These are phyloP conservation scores for Lactifluus hygrophoroides DNA, from an alignment of 768 basidiomycete genomes.

Conservation along the genomic window DNA sequence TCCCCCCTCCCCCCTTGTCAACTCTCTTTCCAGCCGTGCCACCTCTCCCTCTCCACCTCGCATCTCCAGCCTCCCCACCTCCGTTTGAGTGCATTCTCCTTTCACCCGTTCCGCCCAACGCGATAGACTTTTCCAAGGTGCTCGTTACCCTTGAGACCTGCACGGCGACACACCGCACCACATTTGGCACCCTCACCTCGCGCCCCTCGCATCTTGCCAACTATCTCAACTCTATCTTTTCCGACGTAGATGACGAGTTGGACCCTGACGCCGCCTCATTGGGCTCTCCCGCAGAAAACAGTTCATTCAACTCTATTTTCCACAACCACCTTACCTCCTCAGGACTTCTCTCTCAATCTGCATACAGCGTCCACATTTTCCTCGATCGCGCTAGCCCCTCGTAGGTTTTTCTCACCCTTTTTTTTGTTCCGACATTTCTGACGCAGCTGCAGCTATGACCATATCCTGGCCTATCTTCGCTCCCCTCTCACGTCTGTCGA, in stretches of 20 bases:
- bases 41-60: constrained; percentile 38
- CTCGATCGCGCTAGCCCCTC: constrained; percentile 73
- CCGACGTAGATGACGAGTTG: constrained; percentile 27
- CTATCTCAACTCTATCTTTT: constrained; percentile 25
- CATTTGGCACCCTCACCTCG: constrained; percentile 56
- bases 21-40: constrained; percentile 42
- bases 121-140: constrained; percentile 51
- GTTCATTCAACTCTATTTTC: constrained; percentile 43
- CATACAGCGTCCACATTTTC: constrained; percentile 55
- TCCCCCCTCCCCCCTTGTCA: constrained; percentile 22
- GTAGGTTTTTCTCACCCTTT: constrained; percentile 37
- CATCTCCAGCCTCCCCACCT: constrained; percentile 38
- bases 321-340: constrained; percentile 55
- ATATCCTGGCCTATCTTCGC: constrained; percentile 67
- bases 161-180: constrained; percentile 56
- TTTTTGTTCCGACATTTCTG: background rate
- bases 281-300: constrained; percentile 40
- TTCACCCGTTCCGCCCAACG: constrained; percentile 37
- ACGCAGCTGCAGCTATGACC: constrained; percentile 44
- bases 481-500: constrained; percentile 40
- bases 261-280: constrained; percentile 46
- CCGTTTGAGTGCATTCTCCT: constrained; percentile 63
- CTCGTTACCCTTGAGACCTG: constrained; percentile 71
- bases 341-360: constrained; percentile 41
- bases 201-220: constrained; percentile 57